Percentiles rank a stretch among this genome's conserved stretches.
These are phyloP conservation scores for Globisporangium perplexum DNA, from an alignment of 352 stramenopile genomes.

Conservation along the genomic window DNA sequence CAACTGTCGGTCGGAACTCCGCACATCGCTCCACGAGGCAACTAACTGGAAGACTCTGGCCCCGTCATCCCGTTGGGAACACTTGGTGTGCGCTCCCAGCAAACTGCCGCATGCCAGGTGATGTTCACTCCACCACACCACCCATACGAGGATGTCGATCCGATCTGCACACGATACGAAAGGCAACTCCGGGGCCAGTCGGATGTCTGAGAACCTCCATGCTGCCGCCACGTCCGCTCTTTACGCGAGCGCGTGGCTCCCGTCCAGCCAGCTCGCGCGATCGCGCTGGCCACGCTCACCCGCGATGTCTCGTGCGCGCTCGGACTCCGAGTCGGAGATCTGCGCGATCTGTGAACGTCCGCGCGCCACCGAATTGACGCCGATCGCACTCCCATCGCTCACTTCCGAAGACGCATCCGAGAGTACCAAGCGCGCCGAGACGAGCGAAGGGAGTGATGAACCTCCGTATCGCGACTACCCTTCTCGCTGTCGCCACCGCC, in stretches of 20 bases:
- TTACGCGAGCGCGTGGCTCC: background rate
- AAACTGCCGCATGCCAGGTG: background rate
- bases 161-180: background rate
- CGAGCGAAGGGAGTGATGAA: slow-evolving; percentile 5
- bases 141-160: background rate
- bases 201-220: background rate
- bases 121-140: background rate
- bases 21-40: background rate
- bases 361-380: background rate
- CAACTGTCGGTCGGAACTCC: background rate
- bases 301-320: too few relatives aligned
- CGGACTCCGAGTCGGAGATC: too few relatives aligned
- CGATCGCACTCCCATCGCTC: background rate
- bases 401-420: background rate
- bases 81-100: too few relatives aligned
- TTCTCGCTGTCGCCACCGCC: slow-evolving; percentile 2
- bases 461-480: background rate
- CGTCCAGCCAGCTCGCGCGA: background rate
- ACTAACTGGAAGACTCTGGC: background rate
- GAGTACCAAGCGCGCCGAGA: background rate
- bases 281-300: background rate
- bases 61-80: background rate
- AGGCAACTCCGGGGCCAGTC: background rate
- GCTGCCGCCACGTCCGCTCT: background rate
- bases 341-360: background rate